phyloP scores from a whole-genome alignment of 768 basidiomycete genomes.

The Hemileccinum impolitum region DNA sequence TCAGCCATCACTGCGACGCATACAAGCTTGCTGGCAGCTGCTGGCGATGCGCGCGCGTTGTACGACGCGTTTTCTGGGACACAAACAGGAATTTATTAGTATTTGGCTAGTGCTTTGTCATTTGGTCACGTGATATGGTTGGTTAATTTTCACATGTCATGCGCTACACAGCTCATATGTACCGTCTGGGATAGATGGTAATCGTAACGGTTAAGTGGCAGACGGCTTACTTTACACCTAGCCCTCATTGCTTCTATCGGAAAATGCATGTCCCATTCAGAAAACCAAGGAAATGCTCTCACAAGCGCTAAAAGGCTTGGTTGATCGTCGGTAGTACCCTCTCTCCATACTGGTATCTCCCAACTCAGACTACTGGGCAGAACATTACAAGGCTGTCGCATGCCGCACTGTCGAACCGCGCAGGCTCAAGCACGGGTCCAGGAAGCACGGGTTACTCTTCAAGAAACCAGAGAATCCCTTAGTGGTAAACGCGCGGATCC shows the following conservation, averaged over 20 bases:
- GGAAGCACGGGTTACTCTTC: constrained; percentile 64
- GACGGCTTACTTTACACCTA: no score
- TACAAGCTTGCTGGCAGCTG: not conserved
- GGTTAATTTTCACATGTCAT: no score
- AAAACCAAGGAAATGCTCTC: constrained; percentile 75
- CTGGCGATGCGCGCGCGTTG: constrained; percentile 5
- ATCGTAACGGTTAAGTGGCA: no score
- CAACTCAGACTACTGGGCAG: constrained; percentile 36
- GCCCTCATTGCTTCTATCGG: constrained; percentile 75
- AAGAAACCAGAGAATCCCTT: constrained; percentile 75
- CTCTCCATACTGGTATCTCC: constrained; percentile 1
- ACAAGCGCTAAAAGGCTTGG: constrained; percentile 78
- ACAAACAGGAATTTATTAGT: not conserved
- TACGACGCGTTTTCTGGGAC: constrained; percentile 8
- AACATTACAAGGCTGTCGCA: constrained; percentile 96
- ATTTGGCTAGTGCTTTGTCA: not conserved
- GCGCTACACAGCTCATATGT: no score
- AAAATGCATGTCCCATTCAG: constrained; percentile 77
- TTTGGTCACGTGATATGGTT: constrained; percentile 9
- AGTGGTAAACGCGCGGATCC: constrained; percentile 85
- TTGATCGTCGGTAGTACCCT: constrained; percentile 66
- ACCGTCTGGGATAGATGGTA: no score
- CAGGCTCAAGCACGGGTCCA: constrained; percentile 73
- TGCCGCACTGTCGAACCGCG: constrained; percentile 65
- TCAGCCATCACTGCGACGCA: constrained; percentile 12